phyloP scores from a whole-genome alignment of 768 basidiomycete species.

The Mycena filopes region DNA sequence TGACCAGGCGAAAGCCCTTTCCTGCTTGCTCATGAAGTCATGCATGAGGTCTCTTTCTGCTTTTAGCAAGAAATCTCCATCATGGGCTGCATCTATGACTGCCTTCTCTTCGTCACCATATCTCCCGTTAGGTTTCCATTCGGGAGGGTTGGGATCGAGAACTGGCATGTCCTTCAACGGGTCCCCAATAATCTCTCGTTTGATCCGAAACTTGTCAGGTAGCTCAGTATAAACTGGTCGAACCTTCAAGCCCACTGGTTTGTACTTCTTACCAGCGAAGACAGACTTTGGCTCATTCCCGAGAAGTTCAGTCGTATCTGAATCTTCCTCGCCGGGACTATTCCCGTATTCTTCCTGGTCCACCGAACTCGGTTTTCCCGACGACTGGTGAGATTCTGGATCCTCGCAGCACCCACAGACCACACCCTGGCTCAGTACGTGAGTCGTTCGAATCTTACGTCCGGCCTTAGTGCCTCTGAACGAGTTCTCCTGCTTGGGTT shows the following conservation, averaged over 20 bases:
- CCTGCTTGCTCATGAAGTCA: constrained; percentile 38
- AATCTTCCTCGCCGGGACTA: too few relatives aligned
- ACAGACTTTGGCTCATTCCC: neutral
- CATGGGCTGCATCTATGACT: constrained; percentile 33
- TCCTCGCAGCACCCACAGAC: too few relatives aligned
- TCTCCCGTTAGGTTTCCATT: constrained; percentile 31
- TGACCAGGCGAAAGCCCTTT: constrained; percentile 26
- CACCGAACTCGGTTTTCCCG: too few relatives aligned
- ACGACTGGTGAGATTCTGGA: neutral
- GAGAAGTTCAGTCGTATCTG: too few relatives aligned
- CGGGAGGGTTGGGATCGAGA: constrained; percentile 28
- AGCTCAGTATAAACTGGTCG: constrained; percentile 34
- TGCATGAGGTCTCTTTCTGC: constrained; percentile 41
- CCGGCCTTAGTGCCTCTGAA: too few relatives aligned
- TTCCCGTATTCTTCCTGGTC: too few relatives aligned
- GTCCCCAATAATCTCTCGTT: too few relatives aligned
- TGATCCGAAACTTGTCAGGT: constrained; percentile 36
- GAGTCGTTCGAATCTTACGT: too few relatives aligned
- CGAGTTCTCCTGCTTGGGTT: too few relatives aligned
- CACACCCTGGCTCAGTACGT: too few relatives aligned
- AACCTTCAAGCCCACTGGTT: constrained; percentile 30
- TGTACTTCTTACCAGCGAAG: constrained; percentile 33
- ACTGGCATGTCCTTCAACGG: constrained; percentile 35
- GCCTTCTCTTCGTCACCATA: constrained; percentile 35
- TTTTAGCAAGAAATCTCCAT: constrained; percentile 35